Conservation (phyloP, 2,329 filamentous ascomycete genomes). For the Fusarium sp. region DNA sequence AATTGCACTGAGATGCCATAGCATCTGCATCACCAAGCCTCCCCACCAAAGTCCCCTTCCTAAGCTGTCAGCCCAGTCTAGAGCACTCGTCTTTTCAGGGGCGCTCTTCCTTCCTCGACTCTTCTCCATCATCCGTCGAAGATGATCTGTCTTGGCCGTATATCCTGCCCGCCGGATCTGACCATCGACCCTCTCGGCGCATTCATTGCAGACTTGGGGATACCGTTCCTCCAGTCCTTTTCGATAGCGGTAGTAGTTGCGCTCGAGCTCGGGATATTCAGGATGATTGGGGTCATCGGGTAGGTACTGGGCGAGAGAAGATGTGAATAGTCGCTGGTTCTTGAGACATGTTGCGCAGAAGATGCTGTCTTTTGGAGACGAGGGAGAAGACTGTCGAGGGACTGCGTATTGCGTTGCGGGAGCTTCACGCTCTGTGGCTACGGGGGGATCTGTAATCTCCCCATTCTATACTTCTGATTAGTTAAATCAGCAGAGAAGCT, state of each 20-base stretch:
- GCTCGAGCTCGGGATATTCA: conserved; percentile 75
- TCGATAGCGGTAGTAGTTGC: conserved; percentile 75
- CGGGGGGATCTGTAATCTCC: conserved; percentile 87
- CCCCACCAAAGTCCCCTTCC: conserved; percentile 61
- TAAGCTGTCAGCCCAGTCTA: conserved; percentile 57
- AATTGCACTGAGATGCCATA: conserved; percentile 61
- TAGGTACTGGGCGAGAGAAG: conserved; percentile 82
- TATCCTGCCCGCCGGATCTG: conserved; percentile 79
- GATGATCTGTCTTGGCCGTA: conserved; percentile 83
- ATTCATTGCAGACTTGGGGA: conserved; percentile 86
- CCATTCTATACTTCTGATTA: conserved; percentile 69
- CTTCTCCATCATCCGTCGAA: conserved; percentile 79
- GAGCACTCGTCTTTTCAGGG: conserved; percentile 47
- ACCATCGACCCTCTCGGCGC: conserved; percentile 77
- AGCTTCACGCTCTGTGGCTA: conserved; percentile 60
- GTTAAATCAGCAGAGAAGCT: not conserved
- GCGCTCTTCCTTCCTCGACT: conserved; percentile 55
- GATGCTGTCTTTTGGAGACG: conserved; percentile 49
- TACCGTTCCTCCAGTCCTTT: conserved; percentile 82
- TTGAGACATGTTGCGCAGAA: conserved; percentile 85
- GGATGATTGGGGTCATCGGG: conserved; percentile 72
- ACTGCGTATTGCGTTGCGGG: conserved; percentile 60
- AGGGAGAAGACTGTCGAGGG: conserved; percentile 49
- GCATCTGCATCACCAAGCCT: conserved; percentile 58
- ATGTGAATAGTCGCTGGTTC: conserved; percentile 86